Base-by-base conservation (phyloP, 2,329 filamentous ascomycete species). In the Trichoderma cornu-damae region DNA sequence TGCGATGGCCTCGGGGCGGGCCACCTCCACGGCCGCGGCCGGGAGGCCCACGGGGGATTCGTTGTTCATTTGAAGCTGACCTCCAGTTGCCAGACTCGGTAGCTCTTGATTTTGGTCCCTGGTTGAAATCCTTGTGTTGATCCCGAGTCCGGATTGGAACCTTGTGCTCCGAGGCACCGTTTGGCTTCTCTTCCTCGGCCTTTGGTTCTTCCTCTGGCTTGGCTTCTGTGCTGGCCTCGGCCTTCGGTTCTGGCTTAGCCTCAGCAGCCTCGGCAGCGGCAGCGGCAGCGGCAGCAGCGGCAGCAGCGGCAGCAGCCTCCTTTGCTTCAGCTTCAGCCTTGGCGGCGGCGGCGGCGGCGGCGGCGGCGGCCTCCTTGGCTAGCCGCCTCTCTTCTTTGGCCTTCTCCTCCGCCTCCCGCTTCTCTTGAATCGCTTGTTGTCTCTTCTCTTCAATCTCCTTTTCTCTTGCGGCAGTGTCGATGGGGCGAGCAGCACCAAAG, bases 401-500 rank as follows among this genome's bases (percentile, higher is more conserved):
- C 77, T 92, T 94, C 61, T 94, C 90, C 1, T 94, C 90, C 1
- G 87, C 84, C 66, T 96, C 91, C 69, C 87, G 89, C 83, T 95
- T 96, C 72, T 94, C 86, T 62, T 85, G 85, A 24, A 91, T 62
- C 6, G 83, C 81, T 59, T 89, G 79, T 67, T 88, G 79, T 63
- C 88, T 83, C 80, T 90, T 96, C 76, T 96, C 90, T 67, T 95
- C 93, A 58, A 99, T 85, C 72, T 95, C 87, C 66, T 86, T 87
- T 77, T 97, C 93, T 63, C 89, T 86, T 12, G 91, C 83, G 44
- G 90, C 89, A 46, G 93, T 97, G 74, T 99, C 92, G 66, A 97
- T 96, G 56, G 94, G 94, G 61, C 88, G 86, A 57, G 94, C 94
- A 60, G 89, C 92, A 67, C 94, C 94, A 70, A 99, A 99, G 38